Percentiles rank a stretch among this genome's conserved stretches.
Evolutionary conservation across 2,329 filamentous ascomycete species (phyloP).

Genomic region (Cladophialophora carrionii): DNA sequence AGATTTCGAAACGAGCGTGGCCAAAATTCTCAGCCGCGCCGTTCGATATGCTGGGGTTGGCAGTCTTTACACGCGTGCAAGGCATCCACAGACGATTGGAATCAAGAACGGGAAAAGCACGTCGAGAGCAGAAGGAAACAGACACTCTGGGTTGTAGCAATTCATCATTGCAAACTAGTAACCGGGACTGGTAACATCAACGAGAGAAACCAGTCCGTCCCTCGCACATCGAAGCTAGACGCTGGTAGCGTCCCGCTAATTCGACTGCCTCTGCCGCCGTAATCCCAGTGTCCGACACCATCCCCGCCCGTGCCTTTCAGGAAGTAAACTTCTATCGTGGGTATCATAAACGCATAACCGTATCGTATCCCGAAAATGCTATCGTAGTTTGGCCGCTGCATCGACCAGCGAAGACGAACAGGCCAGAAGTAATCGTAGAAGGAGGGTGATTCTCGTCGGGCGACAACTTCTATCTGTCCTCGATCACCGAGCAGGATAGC

Average conservation of each 20-base stretch:
- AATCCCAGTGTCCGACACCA: conserved; percentile 7
- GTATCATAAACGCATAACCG: conserved; percentile 38
- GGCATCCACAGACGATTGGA: neutral
- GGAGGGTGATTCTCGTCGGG: conserved; percentile 18
- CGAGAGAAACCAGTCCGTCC: conserved; percentile 21
- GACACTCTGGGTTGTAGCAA: neutral
- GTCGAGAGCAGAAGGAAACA: neutral
- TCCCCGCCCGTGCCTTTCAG: conserved; percentile 23
- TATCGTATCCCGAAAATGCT: conserved; percentile 35
- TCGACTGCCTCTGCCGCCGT: conserved; percentile 7
- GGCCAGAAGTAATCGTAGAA: conserved; percentile 34
- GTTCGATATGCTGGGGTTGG: neutral
- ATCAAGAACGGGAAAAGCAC: neutral
- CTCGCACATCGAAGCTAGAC: neutral
- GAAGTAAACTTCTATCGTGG: conserved; percentile 35
- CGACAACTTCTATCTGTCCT: conserved; percentile 45
- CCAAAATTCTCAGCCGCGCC: neutral
- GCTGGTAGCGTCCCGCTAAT: neutral
- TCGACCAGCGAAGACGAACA: conserved; percentile 30
- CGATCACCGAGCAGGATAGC: conserved; percentile 50
- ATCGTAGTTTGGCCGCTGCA: conserved; percentile 33
- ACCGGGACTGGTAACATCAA: conserved; percentile 16
- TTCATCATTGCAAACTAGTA: conserved; percentile 16
- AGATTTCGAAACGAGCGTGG: neutral
- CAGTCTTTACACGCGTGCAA: neutral